Conservation (phyloP, 2,329 filamentous ascomycete species). For the Fusarium multiceps region DNA sequence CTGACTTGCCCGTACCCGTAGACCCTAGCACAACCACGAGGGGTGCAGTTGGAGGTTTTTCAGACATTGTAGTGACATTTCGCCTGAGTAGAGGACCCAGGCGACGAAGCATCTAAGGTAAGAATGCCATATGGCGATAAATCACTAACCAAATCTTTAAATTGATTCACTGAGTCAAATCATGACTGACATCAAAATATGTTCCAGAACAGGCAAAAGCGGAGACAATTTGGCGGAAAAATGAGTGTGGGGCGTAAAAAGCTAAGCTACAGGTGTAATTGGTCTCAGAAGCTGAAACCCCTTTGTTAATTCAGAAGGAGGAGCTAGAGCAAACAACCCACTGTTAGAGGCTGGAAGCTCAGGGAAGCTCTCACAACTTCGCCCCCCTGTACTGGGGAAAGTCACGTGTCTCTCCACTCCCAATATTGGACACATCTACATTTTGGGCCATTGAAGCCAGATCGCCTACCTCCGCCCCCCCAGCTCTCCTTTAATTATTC, state of each 20-base stretch:
- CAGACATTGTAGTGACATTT: conserved; percentile 56
- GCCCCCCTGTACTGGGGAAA: conserved; percentile 24
- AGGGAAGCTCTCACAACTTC: conserved; percentile 21
- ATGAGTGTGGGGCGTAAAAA: conserved; percentile 24
- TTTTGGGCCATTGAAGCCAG: conserved; percentile 58
- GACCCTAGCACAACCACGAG: conserved; percentile 87
- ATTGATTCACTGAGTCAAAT: conserved; percentile 7
- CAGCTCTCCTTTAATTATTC: conserved; percentile 52
- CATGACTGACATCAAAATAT: conserved; percentile 15
- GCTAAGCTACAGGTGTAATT: conserved; percentile 19
- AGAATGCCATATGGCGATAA: conserved; percentile 19
- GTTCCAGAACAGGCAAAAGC: conserved; percentile 32
- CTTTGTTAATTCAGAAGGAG: conserved; percentile 25
- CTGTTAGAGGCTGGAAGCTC: conserved; percentile 30
- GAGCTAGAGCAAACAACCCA: neutral
- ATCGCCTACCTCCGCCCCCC: conserved; percentile 54
- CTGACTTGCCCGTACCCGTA: conserved; percentile 93
- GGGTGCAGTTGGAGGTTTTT: conserved; percentile 62
- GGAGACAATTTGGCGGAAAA: conserved; percentile 34
- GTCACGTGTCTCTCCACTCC: conserved; percentile 52
- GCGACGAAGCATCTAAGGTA: conserved; percentile 45
- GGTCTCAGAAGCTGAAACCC: conserved; percentile 30
- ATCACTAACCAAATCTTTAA: neutral
- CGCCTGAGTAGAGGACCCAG: conserved; percentile 44
- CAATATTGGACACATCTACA: conserved; percentile 60